These are phyloP conservation scores for Bacidia gigantensis DNA, from an alignment of 495 filamentous ascomycete genomes.

Conservation along the genomic window DNA sequence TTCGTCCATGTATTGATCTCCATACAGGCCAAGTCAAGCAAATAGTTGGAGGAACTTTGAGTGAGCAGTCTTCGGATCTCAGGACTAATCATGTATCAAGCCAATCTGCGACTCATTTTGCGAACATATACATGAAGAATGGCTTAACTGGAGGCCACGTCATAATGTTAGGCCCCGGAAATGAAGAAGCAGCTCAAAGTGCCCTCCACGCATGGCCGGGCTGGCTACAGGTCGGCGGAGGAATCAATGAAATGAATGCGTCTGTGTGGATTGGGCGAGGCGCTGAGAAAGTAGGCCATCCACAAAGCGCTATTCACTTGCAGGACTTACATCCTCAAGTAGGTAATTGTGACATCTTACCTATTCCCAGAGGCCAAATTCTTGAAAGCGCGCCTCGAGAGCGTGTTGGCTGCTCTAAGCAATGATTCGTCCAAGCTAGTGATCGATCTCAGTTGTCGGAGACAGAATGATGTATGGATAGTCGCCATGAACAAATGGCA, in stretches of 20 bases:
- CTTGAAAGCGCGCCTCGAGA: slow-evolving; percentile 54
- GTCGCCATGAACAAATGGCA: slow-evolving; percentile 99
- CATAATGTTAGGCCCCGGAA: slow-evolving; percentile 86
- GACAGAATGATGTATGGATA: slow-evolving; percentile 61
- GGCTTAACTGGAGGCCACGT: slow-evolving; percentile 71
- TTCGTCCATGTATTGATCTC: slow-evolving; percentile 92
- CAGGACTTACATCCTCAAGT: slow-evolving; percentile 20
- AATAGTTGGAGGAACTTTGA: slow-evolving; percentile 89
- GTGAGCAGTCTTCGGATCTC: slow-evolving; percentile 46
- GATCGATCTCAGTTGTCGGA: slow-evolving; percentile 83
- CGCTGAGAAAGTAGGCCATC: slow-evolving; percentile 61
- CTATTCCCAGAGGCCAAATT: slow-evolving; percentile 79
- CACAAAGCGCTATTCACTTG: not conserved
- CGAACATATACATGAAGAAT: slow-evolving; percentile 61
- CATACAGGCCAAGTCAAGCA: slow-evolving; percentile 95
- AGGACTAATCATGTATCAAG: slow-evolving; percentile 85
- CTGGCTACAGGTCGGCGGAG: slow-evolving; percentile 77
- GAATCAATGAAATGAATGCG: slow-evolving; percentile 76
- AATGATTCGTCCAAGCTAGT: slow-evolving; percentile 72
- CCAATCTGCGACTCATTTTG: slow-evolving; percentile 67
- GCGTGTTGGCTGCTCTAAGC: slow-evolving; percentile 53
- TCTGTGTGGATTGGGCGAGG: slow-evolving; percentile 72
- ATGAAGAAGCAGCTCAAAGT: slow-evolving; percentile 64
- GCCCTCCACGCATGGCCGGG: slow-evolving; percentile 63
- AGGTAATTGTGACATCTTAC: slow-evolving; percentile 82